Evolutionary conservation across 164 flowering plant species (phyloP).

Genomic region (Aristolochia fimbriata): DNA sequence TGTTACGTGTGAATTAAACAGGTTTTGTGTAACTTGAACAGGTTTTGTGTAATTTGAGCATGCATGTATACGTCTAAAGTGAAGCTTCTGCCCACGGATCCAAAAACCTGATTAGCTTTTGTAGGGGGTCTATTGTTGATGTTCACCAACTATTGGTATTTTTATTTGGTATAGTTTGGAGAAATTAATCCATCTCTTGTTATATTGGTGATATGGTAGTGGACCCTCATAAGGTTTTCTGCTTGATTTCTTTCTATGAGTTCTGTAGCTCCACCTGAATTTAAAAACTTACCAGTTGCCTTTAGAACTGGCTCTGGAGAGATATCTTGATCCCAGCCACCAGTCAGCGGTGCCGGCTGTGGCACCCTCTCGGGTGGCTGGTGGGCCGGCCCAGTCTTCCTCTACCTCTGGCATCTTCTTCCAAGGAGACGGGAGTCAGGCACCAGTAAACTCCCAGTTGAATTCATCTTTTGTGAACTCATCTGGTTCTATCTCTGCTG

Average conservation of each 20-base stretch:
- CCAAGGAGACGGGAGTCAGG: conserved; percentile 69
- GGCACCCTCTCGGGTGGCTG: conserved; percentile 80
- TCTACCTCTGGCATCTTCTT: conserved; percentile 80
- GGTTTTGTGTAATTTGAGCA: too few species aligned
- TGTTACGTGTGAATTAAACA: too few species aligned
- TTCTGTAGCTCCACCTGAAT: not conserved
- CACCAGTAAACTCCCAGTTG: conserved; percentile 48
- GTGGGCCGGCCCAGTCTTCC: conserved; percentile 63
- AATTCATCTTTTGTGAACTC: conserved; percentile 69
- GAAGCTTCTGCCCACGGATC: too few species aligned
- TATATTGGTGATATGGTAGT: not conserved
- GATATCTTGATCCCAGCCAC: conserved; percentile 55
- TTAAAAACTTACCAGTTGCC: too few species aligned
- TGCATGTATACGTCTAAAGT: too few species aligned
- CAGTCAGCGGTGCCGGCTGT: conserved; percentile 46
- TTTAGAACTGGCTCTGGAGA: conserved; percentile 45
- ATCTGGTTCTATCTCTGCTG: conserved; percentile 47
- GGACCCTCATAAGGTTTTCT: not conserved
- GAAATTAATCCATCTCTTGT: too few species aligned
- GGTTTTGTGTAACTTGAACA: too few species aligned
- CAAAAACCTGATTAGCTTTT: too few species aligned
- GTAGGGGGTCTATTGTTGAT: too few species aligned
- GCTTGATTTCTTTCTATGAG: too few species aligned
- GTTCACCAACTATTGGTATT: too few species aligned
- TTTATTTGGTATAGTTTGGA: too few species aligned